A percentile compares a stretch with the other conserved stretches of the same genome.
Evolutionary conservation across 352 stramenopile species (phyloP).

Genomic region (Phytopythium cucurbitacearum): DNA sequence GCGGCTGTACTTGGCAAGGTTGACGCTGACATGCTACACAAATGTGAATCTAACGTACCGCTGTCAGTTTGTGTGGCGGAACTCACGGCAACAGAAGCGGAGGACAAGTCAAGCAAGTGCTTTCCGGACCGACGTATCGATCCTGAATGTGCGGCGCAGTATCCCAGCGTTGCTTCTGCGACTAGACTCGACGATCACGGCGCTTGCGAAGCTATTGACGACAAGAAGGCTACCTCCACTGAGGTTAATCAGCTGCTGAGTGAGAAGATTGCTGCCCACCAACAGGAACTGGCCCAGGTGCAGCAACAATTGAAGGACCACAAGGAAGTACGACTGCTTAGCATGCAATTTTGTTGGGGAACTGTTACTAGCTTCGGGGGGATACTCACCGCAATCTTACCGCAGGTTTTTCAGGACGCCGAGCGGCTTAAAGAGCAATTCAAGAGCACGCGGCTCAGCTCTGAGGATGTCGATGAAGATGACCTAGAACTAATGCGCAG

Average conservation of each 20-base stretch:
- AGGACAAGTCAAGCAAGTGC: constrained; percentile 73
- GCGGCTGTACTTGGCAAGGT: too few relatives aligned
- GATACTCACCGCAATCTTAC: constrained; percentile 59
- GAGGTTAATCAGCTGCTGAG: constrained; percentile 61
- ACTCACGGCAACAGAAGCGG: constrained; percentile 61
- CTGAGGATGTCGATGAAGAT: constrained; percentile 39
- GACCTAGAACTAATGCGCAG: constrained; percentile 44
- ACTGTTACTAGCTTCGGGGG: constrained; percentile 79
- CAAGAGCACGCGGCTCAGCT: constrained; percentile 45
- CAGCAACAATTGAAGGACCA: constrained; percentile 59
- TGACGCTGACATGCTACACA: constrained; percentile 19
- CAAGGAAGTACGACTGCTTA: constrained; percentile 61
- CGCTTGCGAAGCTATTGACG: constrained; percentile 60
- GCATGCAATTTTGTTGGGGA: constrained; percentile 72
- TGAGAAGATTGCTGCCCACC: constrained; percentile 52
- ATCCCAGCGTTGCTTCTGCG: constrained; percentile 59
- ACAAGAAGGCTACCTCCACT: constrained; percentile 49
- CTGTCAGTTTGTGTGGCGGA: constrained; percentile 59
- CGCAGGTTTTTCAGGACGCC: constrained; percentile 49
- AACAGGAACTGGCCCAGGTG: constrained; percentile 59
- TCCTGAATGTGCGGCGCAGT: constrained; percentile 50
- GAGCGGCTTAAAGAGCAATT: constrained; percentile 58
- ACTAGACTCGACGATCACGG: constrained; percentile 69
- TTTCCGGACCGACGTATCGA: constrained; percentile 62
- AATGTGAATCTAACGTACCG: constrained; percentile 43